Conservation (phyloP, 768 basidiomycete genomes). For the Lyophyllum semitale region DNA sequence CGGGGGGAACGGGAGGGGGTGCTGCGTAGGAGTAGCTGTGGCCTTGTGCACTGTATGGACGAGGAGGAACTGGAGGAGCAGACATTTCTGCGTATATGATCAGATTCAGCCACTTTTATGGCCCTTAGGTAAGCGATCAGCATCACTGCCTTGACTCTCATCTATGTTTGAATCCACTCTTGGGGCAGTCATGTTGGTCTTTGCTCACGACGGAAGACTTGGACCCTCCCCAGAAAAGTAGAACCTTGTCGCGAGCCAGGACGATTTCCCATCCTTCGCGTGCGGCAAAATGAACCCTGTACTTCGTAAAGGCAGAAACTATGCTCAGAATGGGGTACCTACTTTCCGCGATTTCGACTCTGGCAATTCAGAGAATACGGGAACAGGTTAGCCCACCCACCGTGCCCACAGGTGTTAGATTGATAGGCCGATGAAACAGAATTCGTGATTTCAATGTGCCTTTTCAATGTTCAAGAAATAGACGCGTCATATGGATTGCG, state of each 20-base stretch:
- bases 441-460: not conserved
- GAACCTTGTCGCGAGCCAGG: too few species aligned
- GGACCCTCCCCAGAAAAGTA: too few species aligned
- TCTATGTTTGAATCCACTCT: too few species aligned
- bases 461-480: not conserved
- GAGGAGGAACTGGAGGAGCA: slow-evolving; percentile 31
- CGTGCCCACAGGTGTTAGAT: not conserved
- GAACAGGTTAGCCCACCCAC: too few species aligned
- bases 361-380: too few species aligned
- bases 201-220: too few species aligned
- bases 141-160: not conserved
- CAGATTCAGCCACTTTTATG: not conserved
- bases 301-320: too few species aligned
- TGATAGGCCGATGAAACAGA: not conserved
- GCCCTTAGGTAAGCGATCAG: not conserved
- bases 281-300: too few species aligned
- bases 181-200: too few species aligned
- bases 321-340: too few species aligned
- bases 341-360: too few species aligned
- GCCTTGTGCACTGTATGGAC: slow-evolving; percentile 24
- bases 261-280: too few species aligned
- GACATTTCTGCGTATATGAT: slow-evolving; percentile 13
- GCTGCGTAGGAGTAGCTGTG: slow-evolving; percentile 1
- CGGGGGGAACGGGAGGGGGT: slow-evolving; percentile 31
- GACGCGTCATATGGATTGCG: not conserved